Evolutionary conservation across 1,139 yeast species (phyloP).

Genomic region (Taphrina confusa): DNA sequence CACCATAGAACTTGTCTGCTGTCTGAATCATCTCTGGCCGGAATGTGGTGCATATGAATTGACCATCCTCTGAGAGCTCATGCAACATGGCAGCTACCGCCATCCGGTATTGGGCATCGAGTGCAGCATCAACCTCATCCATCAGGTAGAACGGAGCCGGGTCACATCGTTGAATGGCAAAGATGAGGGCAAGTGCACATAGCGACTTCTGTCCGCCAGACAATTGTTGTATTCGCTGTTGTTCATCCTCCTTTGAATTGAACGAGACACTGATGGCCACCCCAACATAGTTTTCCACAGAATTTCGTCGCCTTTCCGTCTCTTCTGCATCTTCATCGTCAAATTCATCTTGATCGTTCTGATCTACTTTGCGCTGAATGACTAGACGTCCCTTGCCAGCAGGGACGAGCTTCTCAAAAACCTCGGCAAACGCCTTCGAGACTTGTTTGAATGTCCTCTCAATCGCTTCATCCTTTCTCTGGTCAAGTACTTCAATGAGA

Average conservation of each 20-base stretch:
- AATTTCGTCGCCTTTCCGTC: constrained; percentile 39
- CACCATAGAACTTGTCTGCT: constrained; percentile 87
- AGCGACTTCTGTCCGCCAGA: constrained; percentile 96
- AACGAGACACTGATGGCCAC: constrained; percentile 87
- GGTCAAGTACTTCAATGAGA: constrained; percentile 69
- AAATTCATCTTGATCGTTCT: constrained; percentile 42
- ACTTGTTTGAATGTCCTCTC: constrained; percentile 75
- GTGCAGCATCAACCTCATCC: constrained; percentile 94
- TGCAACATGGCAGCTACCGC: constrained; percentile 80
- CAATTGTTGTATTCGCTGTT: constrained; percentile 81
- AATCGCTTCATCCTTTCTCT: constrained; percentile 81
- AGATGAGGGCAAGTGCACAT: constrained; percentile 88
- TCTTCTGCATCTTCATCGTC: constrained; percentile 43
- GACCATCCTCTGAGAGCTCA: constrained; percentile 66
- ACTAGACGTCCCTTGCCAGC: constrained; percentile 74
- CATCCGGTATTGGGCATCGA: constrained; percentile 87
- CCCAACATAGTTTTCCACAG: constrained; percentile 70
- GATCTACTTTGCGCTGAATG: constrained; percentile 54
- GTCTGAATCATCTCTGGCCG: constrained; percentile 88
- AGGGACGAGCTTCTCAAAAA: constrained; percentile 81
- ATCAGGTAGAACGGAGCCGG: constrained; percentile 96
- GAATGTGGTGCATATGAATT: constrained; percentile 94
- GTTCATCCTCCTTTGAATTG: constrained; percentile 83
- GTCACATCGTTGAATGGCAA: constrained; percentile 91
- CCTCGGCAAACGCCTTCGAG: constrained; percentile 66